Evolutionary conservation across 1,284 basidiomycete species (phyloP).

Genomic region (Schizophyllum commune): DNA sequence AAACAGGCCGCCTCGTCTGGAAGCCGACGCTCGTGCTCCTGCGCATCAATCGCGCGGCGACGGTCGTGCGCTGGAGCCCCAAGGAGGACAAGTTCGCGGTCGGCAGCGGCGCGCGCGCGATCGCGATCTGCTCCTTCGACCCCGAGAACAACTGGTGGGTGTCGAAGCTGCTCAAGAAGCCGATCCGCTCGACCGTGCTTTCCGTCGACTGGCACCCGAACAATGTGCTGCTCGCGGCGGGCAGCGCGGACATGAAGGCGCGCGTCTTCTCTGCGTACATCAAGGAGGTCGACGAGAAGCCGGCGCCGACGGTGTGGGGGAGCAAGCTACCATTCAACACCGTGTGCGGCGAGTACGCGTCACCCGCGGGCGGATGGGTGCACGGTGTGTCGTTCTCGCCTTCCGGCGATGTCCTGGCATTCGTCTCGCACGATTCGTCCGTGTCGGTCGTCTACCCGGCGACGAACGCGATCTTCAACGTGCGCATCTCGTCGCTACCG

Average conservation of each 20-base stretch:
- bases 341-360: constrained; percentile 88
- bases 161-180: constrained; percentile 95
- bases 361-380: constrained; percentile 93
- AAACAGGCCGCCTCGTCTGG: constrained; percentile 71
- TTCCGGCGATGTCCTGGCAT: constrained; percentile 87
- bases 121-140: constrained; percentile 93
- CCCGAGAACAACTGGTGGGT: constrained; percentile 99
- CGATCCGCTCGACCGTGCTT: constrained; percentile 88
- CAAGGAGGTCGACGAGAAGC: constrained; percentile 96
- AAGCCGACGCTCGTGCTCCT: constrained; percentile 96
- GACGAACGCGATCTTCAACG: constrained; percentile 60
- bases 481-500: constrained; percentile 74
- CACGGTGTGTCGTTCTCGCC: constrained; percentile 95
- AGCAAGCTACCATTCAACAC: constrained; percentile 98
- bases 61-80: constrained; percentile 93
- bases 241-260: constrained; percentile 92
- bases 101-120: constrained; percentile 89
- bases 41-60: constrained; percentile 93
- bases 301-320: constrained; percentile 82
- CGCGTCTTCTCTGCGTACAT: constrained; percentile 99
- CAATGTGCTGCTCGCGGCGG: constrained; percentile 91
- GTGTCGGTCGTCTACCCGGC: constrained; percentile 85
- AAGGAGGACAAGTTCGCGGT: constrained; percentile 99
- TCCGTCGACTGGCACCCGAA: constrained; percentile 98
- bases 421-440: constrained; percentile 89